Evolutionary conservation across 2,329 filamentous ascomycete genomes (phyloP), one percentile per base, ranked within the genome.

Genomic region (Pestalotiopsis fici): DNA sequence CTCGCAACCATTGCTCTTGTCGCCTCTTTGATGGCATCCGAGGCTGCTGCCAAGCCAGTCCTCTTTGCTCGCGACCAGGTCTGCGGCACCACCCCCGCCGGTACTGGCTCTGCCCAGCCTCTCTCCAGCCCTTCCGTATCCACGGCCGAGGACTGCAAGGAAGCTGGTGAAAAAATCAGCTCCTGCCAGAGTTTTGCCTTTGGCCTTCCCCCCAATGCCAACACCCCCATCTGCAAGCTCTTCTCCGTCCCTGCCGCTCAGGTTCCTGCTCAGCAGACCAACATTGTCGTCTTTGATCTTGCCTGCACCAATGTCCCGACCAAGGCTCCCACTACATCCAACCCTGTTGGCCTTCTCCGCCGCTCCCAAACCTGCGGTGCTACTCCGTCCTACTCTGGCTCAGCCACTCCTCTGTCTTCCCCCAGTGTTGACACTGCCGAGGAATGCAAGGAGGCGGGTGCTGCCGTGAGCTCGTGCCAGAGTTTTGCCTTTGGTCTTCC

Each of bases 181-280:
- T 59, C 55, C 18, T 69, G 67, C 67, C 37, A 69, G 67, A 56
- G 57, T 47, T 67, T 64, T 63, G 66, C 54, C n/a, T 67, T 66
- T 59, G 66, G 68, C 63, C 57, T 67, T 27, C 56, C 66, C 9
- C 25, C 65, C 57, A 59, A 31, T 27, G 39, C 47, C 63, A 43
- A 37, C 56, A 23, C 43, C 23, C 68, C 68, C 50, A 23, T 23
- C 27, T 69, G 67, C 65, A 67, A 57, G 65, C 56, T 69, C 54
- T 69, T 67, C 59, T 63, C 61, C 25, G 67, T 69, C 27, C 28
- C 62, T 15, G 67, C 61, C 21, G 55, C 61, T 4, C 61, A 69
- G 67, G 66, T 69, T n/a, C 66, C 67, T 3, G 23, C 61, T 31
- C 67, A 66, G 66, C 54, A 65, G 25, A 62, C 28, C 66, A 67